These are phyloP conservation scores for Mortierella sp. DNA, from an alignment of 371 early-diverging fungal genomes.

Conservation along the genomic window DNA sequence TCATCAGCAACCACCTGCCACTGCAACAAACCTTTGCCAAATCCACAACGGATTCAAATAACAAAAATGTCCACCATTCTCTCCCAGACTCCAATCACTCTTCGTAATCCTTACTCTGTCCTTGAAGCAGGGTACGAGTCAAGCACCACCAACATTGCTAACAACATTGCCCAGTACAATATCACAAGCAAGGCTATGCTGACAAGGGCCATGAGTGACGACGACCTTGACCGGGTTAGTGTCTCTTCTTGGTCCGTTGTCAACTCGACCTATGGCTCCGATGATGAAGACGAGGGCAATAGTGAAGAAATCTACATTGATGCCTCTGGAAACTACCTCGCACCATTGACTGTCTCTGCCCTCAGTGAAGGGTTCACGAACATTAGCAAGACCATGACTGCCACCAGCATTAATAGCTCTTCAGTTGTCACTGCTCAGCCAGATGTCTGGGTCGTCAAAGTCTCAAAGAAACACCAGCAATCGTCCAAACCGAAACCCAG, in stretches of 20 bases:
- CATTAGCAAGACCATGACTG: constrained; percentile 46
- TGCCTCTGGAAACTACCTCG: neutral
- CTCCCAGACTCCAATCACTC: constrained; percentile 22
- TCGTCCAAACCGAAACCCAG: constrained; percentile 5
- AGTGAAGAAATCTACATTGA: constrained; percentile 29
- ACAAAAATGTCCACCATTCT: constrained; percentile 28
- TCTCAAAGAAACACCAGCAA: constrained; percentile 29
- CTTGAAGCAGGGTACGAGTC: constrained; percentile 23
- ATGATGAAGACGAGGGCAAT: constrained; percentile 21
- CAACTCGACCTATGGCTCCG: constrained; percentile 31
- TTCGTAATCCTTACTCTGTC: constrained; percentile 37
- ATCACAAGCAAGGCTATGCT: constrained; percentile 2
- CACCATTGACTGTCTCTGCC: constrained; percentile 31
- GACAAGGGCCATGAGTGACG: constrained; percentile 20
- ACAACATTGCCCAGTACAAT: neutral
- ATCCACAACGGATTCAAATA: neutral
- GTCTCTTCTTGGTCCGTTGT: constrained; percentile 47
- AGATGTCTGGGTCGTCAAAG: constrained; percentile 39
- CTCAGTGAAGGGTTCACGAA: constrained; percentile 38
- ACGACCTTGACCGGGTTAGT: constrained; percentile 30
- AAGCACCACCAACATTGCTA: neutral
- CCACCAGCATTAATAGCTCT: constrained; percentile 36
- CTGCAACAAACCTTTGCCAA: neutral
- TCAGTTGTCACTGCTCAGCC: constrained; percentile 14
- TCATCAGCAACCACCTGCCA: neutral